Base-by-base conservation (phyloP, 1,284 basidiomycete species). In the Ceratobasidium sp. region DNA sequence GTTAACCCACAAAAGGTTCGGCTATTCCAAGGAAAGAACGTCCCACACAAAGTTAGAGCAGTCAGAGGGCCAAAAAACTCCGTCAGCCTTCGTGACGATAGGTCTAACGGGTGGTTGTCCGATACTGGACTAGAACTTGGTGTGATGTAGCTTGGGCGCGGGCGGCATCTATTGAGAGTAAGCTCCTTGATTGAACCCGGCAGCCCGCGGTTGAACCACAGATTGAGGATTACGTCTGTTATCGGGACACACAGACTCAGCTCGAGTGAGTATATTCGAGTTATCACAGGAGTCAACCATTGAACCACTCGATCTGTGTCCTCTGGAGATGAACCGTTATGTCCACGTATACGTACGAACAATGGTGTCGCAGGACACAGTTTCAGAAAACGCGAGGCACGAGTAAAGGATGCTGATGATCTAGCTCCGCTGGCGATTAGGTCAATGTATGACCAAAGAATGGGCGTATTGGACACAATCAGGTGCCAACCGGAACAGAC, bases 381-480 rank as follows among this genome's bases (percentile, higher is more conserved):
- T 21, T 60, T 18, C 8, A 41, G 2, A 26, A 43, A 43, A 9
- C 26, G 36, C 5, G 41, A 41, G 45, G 41, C 58, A 45, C 41
- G 26, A 45, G 36, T n/a, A n/a, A n/a, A n/a, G n/a, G n/a, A n/a
- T n/a, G n/a, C n/a, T n/a, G n/a, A n/a, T n/a, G n/a, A n/a, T n/a
- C n/a, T n/a, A n/a, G n/a, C n/a, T n/a, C n/a, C n/a, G n/a, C n/a
- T n/a, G n/a, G n/a, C n/a, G n/a, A n/a, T n/a, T n/a, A n/a, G n/a
- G n/a, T 62, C 60, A 26, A 62, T 62, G 43, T 62, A 28, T 0
- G 60, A 62, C 60, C 60, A 62, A n/a, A 62, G 43, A 6, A 28
- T 6, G n/a, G 43, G n/a, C 2, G 26, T 32, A 26, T 43, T 21
- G n/a, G n/a, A 32, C 4, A 46, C 16, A n/a, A 62, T 16, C 43